Conservation (phyloP, 352 stramenopile genomes). For the Pythium utonaiense region DNA sequence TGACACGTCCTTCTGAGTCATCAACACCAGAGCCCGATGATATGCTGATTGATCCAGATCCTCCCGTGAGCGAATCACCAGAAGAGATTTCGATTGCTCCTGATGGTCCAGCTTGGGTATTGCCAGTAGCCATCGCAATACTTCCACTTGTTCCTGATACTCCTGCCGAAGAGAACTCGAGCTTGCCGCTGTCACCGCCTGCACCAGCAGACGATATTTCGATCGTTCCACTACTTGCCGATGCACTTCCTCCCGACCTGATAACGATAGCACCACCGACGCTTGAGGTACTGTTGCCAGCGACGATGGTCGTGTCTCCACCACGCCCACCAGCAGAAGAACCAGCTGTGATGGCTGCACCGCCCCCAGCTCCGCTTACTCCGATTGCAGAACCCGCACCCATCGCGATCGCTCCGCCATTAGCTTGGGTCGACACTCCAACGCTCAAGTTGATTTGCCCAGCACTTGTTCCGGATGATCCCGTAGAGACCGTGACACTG, state of each 20-base stretch:
- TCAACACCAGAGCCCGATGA: slow-evolving; percentile 1
- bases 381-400: slow-evolving; percentile 4
- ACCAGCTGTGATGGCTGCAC: slow-evolving; percentile 30
- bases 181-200: slow-evolving; percentile 7
- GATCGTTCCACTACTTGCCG: not conserved
- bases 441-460: slow-evolving; percentile 9
- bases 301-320: too few relatives aligned
- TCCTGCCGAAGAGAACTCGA: slow-evolving; percentile 1
- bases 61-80: slow-evolving; percentile 3
- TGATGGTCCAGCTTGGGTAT: not conserved
- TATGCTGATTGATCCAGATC: slow-evolving; percentile 7
- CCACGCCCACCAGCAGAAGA: slow-evolving; percentile 20
- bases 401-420: not conserved
- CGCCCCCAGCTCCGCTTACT: slow-evolving; percentile 20
- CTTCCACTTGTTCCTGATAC: slow-evolving; percentile 1
- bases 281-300: slow-evolving; percentile 15
- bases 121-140: slow-evolving; percentile 3
- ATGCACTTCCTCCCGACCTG: slow-evolving; percentile 20
- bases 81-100: not conserved
- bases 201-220: not conserved
- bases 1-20: not conserved
- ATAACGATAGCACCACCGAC: slow-evolving; percentile 33
- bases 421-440: slow-evolving; percentile 1
- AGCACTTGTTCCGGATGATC: slow-evolving; percentile 6
- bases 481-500: not conserved